Percentiles rank a stretch among this genome's conserved stretches.
These are phyloP conservation scores for Ustilago lituana DNA, from an alignment of 1,284 basidiomycete genomes.

Conservation along the genomic window DNA sequence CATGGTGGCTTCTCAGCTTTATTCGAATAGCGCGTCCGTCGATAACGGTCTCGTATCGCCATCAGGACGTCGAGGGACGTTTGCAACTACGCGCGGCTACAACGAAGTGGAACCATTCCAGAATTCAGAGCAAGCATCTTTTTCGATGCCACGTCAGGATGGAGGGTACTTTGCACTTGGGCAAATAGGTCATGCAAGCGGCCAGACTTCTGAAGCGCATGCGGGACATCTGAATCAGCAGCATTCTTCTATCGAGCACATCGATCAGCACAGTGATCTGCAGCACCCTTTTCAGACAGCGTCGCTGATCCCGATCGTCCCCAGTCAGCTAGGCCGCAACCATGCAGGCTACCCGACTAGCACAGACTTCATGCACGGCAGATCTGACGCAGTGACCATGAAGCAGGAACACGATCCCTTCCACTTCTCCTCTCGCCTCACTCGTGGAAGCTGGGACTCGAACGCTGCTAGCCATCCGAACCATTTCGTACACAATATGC, in stretches of 20 bases:
- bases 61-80: slow-evolving; percentile 16
- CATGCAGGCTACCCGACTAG: slow-evolving; percentile 6
- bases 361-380: slow-evolving; percentile 8
- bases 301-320: slow-evolving; percentile 22
- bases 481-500: slow-evolving; percentile 27
- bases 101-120: slow-evolving; percentile 8
- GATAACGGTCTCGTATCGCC: slow-evolving; percentile 18
- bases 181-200: slow-evolving; percentile 7
- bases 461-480: slow-evolving; percentile 36
- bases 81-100: slow-evolving; percentile 11
- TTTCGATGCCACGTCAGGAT: slow-evolving; percentile 23
- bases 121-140: slow-evolving; percentile 5
- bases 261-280: slow-evolving; percentile 2
- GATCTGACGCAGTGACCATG: slow-evolving; percentile 6
- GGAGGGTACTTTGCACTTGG: slow-evolving; percentile 12
- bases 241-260: slow-evolving; percentile 1
- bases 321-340: slow-evolving; percentile 30
- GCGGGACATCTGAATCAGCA: slow-evolving; percentile 11
- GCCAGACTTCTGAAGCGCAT: slow-evolving; percentile 4
- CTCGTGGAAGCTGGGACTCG: slow-evolving; percentile 48
- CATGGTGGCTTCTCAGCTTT: slow-evolving; percentile 14
- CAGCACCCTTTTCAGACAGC: slow-evolving; percentile 22
- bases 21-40: slow-evolving; percentile 5
- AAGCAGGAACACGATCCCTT: slow-evolving; percentile 41
- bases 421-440: slow-evolving; percentile 32